Percentiles rank a stretch among this genome's conserved stretches.
phyloP scores from a whole-genome alignment of 768 basidiomycete genomes.

The Leccinum broughii region DNA sequence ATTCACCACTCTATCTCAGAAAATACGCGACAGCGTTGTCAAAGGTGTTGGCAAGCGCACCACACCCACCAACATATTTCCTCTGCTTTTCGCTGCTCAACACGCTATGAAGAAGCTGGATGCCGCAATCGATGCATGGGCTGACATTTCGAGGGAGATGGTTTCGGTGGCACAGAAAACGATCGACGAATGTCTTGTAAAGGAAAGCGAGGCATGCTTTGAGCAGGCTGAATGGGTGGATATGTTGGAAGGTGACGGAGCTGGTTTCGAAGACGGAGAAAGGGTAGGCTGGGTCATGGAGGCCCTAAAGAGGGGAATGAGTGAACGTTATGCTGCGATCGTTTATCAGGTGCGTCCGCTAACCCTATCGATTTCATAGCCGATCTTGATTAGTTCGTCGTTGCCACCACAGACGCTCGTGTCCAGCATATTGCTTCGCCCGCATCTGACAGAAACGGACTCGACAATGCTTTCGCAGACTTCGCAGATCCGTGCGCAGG shows the following conservation, averaged over 20 bases:
- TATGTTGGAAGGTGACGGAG: conserved; percentile 72
- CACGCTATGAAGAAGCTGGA: conserved; percentile 57
- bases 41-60: conserved; percentile 72
- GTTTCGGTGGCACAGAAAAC: conserved; percentile 58
- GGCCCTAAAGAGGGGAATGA: conserved; percentile 59
- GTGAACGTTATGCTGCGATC: conserved; percentile 59
- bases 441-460: conserved; percentile 57
- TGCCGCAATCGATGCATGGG: conserved; percentile 54
- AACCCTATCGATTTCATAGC: background rate
- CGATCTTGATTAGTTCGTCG: background rate
- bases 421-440: conserved; percentile 66
- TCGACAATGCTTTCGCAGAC: conserved; percentile 67
- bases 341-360: conserved; percentile 70
- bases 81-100: conserved; percentile 67
- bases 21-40: conserved; percentile 66
- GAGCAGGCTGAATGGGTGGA: conserved; percentile 69
- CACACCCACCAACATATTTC: conserved; percentile 64
- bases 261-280: conserved; percentile 75
- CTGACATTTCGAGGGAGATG: conserved; percentile 52
- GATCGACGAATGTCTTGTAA: conserved; percentile 62
- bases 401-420: conserved; percentile 57
- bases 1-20: conserved; percentile 68
- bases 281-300: conserved; percentile 76
- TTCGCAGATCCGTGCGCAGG: conserved; percentile 66
- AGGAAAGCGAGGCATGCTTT: conserved; percentile 64